phyloP scores from a whole-genome alignment of 2,329 filamentous ascomycete species.

The Clonostachys solani region DNA sequence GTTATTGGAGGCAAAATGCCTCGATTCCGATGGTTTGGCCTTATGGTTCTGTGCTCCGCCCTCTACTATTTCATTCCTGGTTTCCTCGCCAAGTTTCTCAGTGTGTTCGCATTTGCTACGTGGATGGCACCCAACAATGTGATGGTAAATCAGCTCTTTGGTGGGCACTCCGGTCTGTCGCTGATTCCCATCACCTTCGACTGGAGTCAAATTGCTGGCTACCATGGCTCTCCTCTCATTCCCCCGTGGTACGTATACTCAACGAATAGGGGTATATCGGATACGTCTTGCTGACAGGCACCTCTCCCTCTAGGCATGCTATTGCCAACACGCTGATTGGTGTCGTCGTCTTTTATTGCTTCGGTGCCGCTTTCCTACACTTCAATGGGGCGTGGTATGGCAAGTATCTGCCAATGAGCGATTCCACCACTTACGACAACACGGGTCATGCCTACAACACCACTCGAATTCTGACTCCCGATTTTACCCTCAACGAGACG shows the following conservation, averaged over 20 bases:
- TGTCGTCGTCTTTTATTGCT: conserved; percentile 60
- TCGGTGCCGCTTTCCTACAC: conserved; percentile 56
- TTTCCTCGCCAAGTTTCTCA: conserved; percentile 64
- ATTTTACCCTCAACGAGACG: conserved; percentile 57
- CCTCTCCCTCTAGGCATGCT: conserved; percentile 45
- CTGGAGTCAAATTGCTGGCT: conserved; percentile 70
- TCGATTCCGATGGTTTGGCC: conserved; percentile 60
- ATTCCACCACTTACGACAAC: conserved; percentile 69
- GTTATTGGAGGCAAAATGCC: conserved; percentile 62
- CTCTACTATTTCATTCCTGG: conserved; percentile 68
- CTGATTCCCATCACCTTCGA: conserved; percentile 71
- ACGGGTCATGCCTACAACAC: conserved; percentile 62
- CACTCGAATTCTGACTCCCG: conserved; percentile 52
- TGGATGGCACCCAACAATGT: conserved; percentile 68
- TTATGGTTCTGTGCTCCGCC: conserved; percentile 53
- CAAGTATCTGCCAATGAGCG: conserved; percentile 63
- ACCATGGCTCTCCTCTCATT: conserved; percentile 63
- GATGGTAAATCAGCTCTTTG: conserved; percentile 70
- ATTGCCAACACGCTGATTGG: conserved; percentile 71
- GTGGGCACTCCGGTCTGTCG: conserved; percentile 62
- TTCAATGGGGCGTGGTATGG: conserved; percentile 63
- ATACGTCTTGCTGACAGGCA: background rate
- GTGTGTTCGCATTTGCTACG: conserved; percentile 66
- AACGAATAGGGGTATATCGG: background rate
- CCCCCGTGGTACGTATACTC: conserved; percentile 53